phyloP scores from a whole-genome alignment of 2,329 filamentous ascomycete genomes.

The Tolypocladium album region DNA sequence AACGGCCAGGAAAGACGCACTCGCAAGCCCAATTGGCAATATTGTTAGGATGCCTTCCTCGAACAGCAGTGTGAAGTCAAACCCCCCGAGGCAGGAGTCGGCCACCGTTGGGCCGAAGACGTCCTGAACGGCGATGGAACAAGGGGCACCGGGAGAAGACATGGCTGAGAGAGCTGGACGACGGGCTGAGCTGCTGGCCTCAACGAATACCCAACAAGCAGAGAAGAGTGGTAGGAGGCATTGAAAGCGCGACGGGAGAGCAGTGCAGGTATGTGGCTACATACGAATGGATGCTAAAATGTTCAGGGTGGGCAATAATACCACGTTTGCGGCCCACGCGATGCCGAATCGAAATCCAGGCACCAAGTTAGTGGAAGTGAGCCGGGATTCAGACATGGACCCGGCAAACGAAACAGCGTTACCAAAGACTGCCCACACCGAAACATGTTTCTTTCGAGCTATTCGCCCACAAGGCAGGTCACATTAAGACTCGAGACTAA shows the following conservation, averaged over 20 bases:
- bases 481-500: not conserved
- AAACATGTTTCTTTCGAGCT: not conserved
- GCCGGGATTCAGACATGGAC: too few relatives aligned
- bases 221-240: not conserved
- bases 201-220: not conserved
- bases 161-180: not conserved
- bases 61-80: constrained; percentile 18
- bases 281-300: not conserved
- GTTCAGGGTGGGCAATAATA: not conserved
- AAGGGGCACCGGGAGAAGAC: not conserved
- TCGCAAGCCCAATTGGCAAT: constrained; percentile 8
- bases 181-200: not conserved
- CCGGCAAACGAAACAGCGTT: not conserved
- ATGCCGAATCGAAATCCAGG: not conserved
- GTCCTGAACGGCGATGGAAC: constrained; percentile 5
- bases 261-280: not conserved
- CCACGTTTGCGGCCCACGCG: not conserved
- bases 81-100: constrained; percentile 11
- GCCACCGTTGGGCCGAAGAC: constrained; percentile 9
- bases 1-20: not conserved
- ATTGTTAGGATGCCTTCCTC: constrained; percentile 14
- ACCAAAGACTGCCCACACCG: not conserved
- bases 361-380: not conserved
- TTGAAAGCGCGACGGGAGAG: not conserved
- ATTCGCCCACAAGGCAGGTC: not conserved